These are phyloP conservation scores for Fennellomyces sp. DNA, from an alignment of 371 early-diverging fungal species.

Conservation along the genomic window DNA sequence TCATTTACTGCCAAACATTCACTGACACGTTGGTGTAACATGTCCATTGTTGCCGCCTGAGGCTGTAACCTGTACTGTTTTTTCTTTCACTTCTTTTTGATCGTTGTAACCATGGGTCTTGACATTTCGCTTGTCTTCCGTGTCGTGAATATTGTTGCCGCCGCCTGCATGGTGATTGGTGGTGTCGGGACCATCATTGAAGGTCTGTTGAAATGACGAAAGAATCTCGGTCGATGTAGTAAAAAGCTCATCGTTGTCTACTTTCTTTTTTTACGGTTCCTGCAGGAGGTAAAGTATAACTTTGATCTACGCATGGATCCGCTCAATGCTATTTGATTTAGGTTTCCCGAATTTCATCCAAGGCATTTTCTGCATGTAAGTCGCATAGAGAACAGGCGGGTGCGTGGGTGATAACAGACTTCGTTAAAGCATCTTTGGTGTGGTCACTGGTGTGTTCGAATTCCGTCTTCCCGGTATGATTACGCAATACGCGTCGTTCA, in stretches of 20 bases:
- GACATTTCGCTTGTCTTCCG: conserved; percentile 30
- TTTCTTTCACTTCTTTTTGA: background rate
- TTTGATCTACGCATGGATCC: background rate
- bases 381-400: background rate
- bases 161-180: conserved; percentile 41
- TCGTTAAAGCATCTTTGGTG: conserved; percentile 28
- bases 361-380: conserved; percentile 40
- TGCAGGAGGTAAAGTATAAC: background rate
- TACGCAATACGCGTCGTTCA: conserved; percentile 25
- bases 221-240: too few relatives aligned
- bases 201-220: too few relatives aligned
- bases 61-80: too few relatives aligned
- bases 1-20: background rate
- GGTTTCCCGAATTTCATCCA: conserved; percentile 49
- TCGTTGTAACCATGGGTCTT: background rate
- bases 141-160: conserved; percentile 33
- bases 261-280: too few relatives aligned
- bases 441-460: conserved; percentile 40
- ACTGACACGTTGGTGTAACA: background rate
- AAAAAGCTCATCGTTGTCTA: too few relatives aligned
- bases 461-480: conserved; percentile 35
- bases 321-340: too few relatives aligned
- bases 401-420: background rate
- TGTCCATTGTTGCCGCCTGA: background rate
- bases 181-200: conserved; percentile 35